A percentile compares a stretch with the other conserved stretches of the same genome.
These are phyloP conservation scores for Antitrichia curtipendula DNA, from an alignment of 225 moss, liverwort and hornwort species.

Conservation along the genomic window DNA sequence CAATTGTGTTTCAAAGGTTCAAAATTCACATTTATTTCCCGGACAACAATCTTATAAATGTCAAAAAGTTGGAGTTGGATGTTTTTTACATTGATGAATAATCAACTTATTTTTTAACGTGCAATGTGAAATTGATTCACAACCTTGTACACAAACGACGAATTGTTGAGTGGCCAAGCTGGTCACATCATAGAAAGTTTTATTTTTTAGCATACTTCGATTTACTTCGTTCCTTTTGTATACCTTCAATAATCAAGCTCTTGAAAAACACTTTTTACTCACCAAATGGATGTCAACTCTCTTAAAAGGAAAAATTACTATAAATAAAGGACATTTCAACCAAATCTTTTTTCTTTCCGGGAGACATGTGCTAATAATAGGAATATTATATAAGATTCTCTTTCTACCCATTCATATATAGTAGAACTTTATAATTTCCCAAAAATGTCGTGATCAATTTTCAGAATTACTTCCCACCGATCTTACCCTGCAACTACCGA, in stretches of 20 bases:
- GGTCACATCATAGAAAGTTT: neutral
- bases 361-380: neutral
- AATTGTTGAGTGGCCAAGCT: rapidly evolving
- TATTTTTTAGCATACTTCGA: neutral
- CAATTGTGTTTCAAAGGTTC: neutral
- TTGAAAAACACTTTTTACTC: neutral
- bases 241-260: neutral
- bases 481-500: neutral
- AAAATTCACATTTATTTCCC: neutral
- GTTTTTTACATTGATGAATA: neutral
- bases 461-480: neutral
- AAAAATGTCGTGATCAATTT: neutral
- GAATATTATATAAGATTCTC: neutral
- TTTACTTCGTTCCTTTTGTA: no score
- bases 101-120: neutral
- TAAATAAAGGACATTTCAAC: neutral
- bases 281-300: neutral
- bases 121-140: neutral
- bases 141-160: rapidly evolving
- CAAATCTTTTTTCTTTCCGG: rapidly evolving
- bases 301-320: rapidly evolving
- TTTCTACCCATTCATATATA: neutral
- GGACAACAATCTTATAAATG: rapidly evolving
- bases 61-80: neutral
- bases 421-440: neutral